Conservation (phyloP, 768 basidiomycete species). For the Russula griseocarnosa region DNA sequence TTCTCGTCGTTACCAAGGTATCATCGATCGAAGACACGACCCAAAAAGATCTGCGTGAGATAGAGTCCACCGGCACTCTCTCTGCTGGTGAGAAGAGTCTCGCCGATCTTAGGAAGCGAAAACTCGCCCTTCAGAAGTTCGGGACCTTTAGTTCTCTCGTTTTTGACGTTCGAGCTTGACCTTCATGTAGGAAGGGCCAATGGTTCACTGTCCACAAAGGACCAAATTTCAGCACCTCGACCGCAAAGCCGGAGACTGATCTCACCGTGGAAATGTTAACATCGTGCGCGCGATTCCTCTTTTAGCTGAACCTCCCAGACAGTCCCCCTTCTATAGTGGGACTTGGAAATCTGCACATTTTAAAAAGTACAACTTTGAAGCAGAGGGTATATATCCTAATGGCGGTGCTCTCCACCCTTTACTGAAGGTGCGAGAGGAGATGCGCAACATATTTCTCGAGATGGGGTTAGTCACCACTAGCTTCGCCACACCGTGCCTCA, state of each 20-base stretch:
- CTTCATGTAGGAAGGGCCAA: constrained; percentile 73
- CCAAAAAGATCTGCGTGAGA: constrained; percentile 65
- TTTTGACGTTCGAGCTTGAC: not conserved
- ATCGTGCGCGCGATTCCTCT: constrained; percentile 54
- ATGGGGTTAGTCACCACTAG: constrained; percentile 74
- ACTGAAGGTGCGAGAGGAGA: constrained; percentile 96
- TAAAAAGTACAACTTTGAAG: constrained; percentile 99
- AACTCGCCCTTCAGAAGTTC: constrained; percentile 80
- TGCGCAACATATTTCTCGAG: constrained; percentile 95
- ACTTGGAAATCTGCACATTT: constrained; percentile 90
- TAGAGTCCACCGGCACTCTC: constrained; percentile 68
- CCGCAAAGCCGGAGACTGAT: constrained; percentile 92
- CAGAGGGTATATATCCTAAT: constrained; percentile 82
- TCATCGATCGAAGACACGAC: constrained; percentile 68
- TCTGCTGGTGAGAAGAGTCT: constrained; percentile 74
- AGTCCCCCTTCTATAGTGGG: constrained; percentile 51
- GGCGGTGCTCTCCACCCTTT: constrained; percentile 95
- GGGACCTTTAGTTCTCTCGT: not conserved
- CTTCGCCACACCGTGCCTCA: not conserved
- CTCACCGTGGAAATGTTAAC: constrained; percentile 92
- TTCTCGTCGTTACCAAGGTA: constrained; percentile 42
- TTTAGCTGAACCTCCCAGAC: not conserved
- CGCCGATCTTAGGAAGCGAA: constrained; percentile 87
- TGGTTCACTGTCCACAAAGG: constrained; percentile 93
- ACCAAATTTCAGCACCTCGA: constrained; percentile 80